Base-by-base conservation (phyloP, 129 eudicot genomes). In the Flaveria trinervia region DNA sequence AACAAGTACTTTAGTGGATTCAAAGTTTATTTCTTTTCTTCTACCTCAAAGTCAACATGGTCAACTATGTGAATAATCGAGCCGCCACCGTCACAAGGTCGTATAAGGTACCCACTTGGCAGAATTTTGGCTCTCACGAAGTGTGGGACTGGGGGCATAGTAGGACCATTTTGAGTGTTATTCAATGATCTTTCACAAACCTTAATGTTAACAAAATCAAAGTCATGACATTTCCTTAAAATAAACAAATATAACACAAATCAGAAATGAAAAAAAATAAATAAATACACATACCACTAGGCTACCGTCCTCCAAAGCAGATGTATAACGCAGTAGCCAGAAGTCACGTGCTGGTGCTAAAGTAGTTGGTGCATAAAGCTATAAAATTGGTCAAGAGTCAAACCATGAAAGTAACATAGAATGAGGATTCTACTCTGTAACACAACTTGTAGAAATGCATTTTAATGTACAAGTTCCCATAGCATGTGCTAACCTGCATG, bases 1-100 rank as follows among this genome's bases (percentile, higher is more conserved):
- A 2, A 45, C 9, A 60, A 3, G 36, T 57, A 62, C 4, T 28
- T n/a, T 73, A 28, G 0, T 66, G 9, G 20, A 5, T 54, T 44
- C 39, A 20, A 55, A 46, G 52, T 28, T 7, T 17, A 20, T 20
- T 79, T 30, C 11, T 1, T 28, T 46, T 52, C 49, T n/a, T 56
- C 1, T 67, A 92, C 97, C 96, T 92, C 96, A n/a, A 92, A 83
- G 79, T 92, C 92, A 80, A 92, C 78, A 83, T 92, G 97, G 80
- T 92, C 97, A 74, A 92, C 97, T 52, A 92, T 88, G 74, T 89
- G 93, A 65, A 92, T 89, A 2, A 92, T 92, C 49, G 97, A 89
- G 16, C 96, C 97, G 48, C 97, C 97, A 36, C 97, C 97, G 73
- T 92, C 96, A 78, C 97, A 92, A 4, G 97, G 96, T 66, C 97